Evolutionary conservation across 1,284 basidiomycete species (phyloP).

Genomic region (Microbotryum silenes-acaulis): DNA sequence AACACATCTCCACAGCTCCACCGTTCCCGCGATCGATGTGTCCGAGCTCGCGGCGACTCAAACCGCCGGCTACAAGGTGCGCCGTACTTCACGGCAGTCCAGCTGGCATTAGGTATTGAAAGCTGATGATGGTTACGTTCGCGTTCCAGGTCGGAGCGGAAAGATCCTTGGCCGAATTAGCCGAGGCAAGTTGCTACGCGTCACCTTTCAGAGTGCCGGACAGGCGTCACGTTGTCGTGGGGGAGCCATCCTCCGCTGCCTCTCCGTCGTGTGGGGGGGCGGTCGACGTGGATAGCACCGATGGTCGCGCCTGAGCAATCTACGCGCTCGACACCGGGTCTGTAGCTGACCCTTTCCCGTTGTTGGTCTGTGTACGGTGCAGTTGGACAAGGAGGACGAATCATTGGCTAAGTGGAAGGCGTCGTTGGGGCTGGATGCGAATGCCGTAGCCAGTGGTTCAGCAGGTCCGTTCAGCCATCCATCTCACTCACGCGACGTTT

Average conservation of each 20-base stretch:
- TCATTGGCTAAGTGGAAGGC: conserved; percentile 77
- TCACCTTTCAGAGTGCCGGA: neutral
- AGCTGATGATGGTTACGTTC: neutral
- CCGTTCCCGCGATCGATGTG: no score
- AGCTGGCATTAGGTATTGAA: no score
- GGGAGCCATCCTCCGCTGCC: neutral
- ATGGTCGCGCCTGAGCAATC: neutral
- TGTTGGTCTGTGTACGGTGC: conserved; percentile 38
- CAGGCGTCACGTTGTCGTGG: neutral
- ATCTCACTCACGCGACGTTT: neutral
- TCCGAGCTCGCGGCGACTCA: conserved; percentile 18
- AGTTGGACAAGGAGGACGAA: conserved; percentile 76
- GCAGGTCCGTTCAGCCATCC: neutral
- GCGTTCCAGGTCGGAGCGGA: conserved; percentile 39
- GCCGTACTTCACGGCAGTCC: neutral
- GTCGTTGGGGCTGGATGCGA: conserved; percentile 69
- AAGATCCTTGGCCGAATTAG: conserved; percentile 49
- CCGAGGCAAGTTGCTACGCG: conserved; percentile 39
- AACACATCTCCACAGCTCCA: no score
- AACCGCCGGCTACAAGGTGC: conserved; percentile 18
- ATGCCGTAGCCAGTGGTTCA: conserved; percentile 36
- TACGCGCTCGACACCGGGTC: neutral
- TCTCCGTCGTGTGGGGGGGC: no score
- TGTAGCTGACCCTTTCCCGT: neutral
- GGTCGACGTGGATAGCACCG: neutral